A percentile compares a stretch with the other conserved stretches of the same genome.
phyloP scores from a whole-genome alignment of 768 basidiomycete genomes.

The Cubamyces lactineus region DNA sequence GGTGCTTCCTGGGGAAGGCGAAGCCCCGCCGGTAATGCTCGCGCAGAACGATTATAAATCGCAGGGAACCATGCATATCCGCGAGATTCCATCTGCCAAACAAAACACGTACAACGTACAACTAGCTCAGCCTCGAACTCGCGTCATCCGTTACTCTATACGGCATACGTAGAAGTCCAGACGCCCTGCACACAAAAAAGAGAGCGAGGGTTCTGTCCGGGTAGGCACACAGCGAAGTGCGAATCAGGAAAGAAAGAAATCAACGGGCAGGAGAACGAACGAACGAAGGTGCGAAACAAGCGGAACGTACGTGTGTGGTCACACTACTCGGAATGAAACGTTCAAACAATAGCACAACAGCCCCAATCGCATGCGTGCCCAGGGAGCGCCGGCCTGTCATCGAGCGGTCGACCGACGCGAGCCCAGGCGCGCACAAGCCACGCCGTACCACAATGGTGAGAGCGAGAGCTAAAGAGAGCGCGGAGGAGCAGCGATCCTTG shows the following conservation, averaged over 20 bases:
- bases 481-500: constrained; percentile 29
- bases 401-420: neutral
- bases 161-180: constrained; percentile 1
- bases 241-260: neutral
- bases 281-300: constrained; percentile 1
- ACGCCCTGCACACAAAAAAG: neutral
- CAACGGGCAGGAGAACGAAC: neutral
- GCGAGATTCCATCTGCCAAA: constrained; percentile 10
- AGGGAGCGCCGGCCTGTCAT: constrained; percentile 5
- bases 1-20: too few species aligned
- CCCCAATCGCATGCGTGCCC: neutral
- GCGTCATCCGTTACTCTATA: constrained; percentile 8
- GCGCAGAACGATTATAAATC: neutral
- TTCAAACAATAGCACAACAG: constrained; percentile 18
- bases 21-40: too few species aligned
- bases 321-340: constrained; percentile 3
- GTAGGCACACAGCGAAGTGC: neutral
- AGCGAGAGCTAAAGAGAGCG: constrained; percentile 17
- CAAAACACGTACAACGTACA: constrained; percentile 3
- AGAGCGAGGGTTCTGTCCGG: constrained; percentile 11
- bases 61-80: neutral
- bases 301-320: neutral
- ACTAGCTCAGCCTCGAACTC: constrained; percentile 1
- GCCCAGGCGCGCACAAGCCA: neutral
- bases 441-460: neutral